Base-by-base conservation (phyloP, 441 rosid genomes). In the Corymbia citriodora region DNA sequence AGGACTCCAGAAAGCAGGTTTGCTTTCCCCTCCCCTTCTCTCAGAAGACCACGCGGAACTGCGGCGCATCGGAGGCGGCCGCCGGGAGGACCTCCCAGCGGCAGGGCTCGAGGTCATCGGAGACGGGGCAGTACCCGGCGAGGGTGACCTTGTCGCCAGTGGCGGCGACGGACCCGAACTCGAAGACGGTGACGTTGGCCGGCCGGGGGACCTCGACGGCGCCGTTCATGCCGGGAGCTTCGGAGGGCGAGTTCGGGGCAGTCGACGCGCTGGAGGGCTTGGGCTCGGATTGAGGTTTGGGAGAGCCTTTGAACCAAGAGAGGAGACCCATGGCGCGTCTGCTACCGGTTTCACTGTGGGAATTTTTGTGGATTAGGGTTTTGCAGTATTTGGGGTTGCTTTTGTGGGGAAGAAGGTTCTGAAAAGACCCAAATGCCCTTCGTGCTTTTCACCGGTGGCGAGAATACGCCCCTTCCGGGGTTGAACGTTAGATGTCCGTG, bases 61-160 rank as follows among this genome's bases (percentile, higher is more conserved):
- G 99, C 3, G 99, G 99, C 15, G 98, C 98, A 89, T 96, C 97
- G 82, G 93, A 92, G 2, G 93, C 97, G 88, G 89, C 93, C 7
- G 98, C 97, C 17, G 99, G 97, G n/a, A 96, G 91, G 93, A 98
- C 95, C 92, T 95, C 97, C 99, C 99, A 97, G 74, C 98, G 97
- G 92, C 99, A 98, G 33, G 99, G 99, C 90, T 97, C 98, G 89
- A 98, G 97, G 31, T 98, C 97, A 45, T 98, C 98, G 83, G 99
- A 97, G 10, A 98, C 98, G 9, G 99, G 98, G 87, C 99, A 98
- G 92, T 92, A 98, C 1, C 99, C 99, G 11, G 98, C 98, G 50
- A 98, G 95, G 50, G 99, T 98, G 25, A 97, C 97, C 95, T 95
- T 96, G 91, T 98, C 99, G 79, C 95, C 93, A 5, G 99, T 90